Conservation (phyloP, 2,329 filamentous ascomycete genomes). For the Penicillium thymicola region DNA sequence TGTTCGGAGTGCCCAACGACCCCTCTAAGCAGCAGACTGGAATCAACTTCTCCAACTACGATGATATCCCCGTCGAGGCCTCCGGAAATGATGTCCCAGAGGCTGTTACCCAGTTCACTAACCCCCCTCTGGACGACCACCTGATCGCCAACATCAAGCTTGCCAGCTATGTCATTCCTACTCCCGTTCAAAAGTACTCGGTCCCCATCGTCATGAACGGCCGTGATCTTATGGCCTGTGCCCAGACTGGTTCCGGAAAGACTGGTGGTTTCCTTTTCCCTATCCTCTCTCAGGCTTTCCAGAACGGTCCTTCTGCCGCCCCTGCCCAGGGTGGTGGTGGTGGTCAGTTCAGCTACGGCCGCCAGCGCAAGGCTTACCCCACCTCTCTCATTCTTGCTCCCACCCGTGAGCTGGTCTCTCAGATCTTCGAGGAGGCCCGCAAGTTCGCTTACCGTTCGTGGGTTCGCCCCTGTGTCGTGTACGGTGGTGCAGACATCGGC, state of each 20-base stretch:
- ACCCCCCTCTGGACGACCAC: constrained; percentile 93
- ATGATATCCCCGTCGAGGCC: constrained; percentile 97
- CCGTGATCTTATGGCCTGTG: constrained; percentile 98
- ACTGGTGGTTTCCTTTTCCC: constrained; percentile 99
- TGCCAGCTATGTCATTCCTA: constrained; percentile 91
- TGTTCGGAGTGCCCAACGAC: constrained; percentile 88
- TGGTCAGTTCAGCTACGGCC: constrained; percentile 66
- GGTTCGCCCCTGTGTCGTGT: constrained; percentile 97
- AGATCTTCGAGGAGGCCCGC: constrained; percentile 95
- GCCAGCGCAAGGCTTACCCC: constrained; percentile 96
- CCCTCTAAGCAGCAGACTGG: constrained; percentile 93
- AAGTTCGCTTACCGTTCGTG: constrained; percentile 99
- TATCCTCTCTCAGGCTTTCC: constrained; percentile 95
- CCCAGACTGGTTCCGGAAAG: constrained; percentile 99
- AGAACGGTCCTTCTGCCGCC: constrained; percentile 73
- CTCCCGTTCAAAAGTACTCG: constrained; percentile 98
- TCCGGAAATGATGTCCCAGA: constrained; percentile 92
- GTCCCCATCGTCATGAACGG: constrained; percentile 98
- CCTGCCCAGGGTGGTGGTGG: constrained; percentile 56
- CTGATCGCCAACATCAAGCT: constrained; percentile 89
- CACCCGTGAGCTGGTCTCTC: constrained; percentile 96
- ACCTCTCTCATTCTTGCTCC: constrained; percentile 94
- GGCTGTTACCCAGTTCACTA: constrained; percentile 83
- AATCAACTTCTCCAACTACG: constrained; percentile 99
- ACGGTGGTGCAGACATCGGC: constrained; percentile 97